Base-by-base conservation (phyloP, 495 filamentous ascomycete genomes). In the Pseudotulostoma volvatum region DNA sequence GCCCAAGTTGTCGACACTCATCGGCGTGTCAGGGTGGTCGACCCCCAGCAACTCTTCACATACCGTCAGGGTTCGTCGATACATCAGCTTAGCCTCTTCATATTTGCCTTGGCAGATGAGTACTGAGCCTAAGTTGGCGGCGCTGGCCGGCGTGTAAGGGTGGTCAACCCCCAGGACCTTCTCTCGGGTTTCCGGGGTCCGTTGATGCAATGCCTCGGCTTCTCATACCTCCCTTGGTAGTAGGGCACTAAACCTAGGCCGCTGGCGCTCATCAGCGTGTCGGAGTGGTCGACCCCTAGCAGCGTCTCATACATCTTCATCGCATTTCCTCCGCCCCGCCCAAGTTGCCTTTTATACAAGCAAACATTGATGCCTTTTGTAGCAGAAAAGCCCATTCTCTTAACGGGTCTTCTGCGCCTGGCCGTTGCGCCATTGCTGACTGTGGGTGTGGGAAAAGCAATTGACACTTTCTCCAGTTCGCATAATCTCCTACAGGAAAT, bases 401-500 rank as follows among this genome's bases (percentile, higher is more conserved):
- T 36, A 44, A 37, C 32, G 18, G 47, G 1, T 36, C 14, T 1
- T 31, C 7, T 3, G 38, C 41, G 33, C 19, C 16, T 38, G 44
- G 47, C 18, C 21, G 44, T 18, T 48, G 42, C 9, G 42, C 43
- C 17, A 46, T 31, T 16, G 49, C 45, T 1, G 38, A 33, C 39
- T 44, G 36, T 0, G 42, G 47, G 42, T 60, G 53, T 9, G 53
- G 37, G 44, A 59, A 54, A 7, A 57, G 43, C 14, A 19, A 8
- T 33, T 50, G 38, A 36, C 48, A 57, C 19, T 13, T 37, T 31
- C 20, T 40, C 57, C 52, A 61, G 33, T 57, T 57, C 32, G 55
- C 37, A 33, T 51, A 50, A 21, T 47, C 35, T 46, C 58, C 61
- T 2, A 40, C 62, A n/a, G 65, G 66, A 48, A 67, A 57, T 31